A percentile compares a stretch with the other conserved stretches of the same genome.
Conservation (phyloP, 2,329 filamentous ascomycete genomes). For the Fusarium tjaetaba region DNA sequence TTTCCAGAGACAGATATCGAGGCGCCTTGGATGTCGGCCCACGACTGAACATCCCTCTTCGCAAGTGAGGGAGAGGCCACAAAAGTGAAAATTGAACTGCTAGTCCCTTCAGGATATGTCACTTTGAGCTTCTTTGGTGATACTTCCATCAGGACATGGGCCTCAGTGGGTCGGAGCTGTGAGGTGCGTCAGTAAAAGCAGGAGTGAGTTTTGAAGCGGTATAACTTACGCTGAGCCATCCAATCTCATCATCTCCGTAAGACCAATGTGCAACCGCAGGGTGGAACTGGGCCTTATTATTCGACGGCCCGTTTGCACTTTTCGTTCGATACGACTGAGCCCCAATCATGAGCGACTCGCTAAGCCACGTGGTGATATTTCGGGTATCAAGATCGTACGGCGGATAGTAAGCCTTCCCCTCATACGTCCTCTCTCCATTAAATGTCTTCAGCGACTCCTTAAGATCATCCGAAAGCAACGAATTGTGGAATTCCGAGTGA, state of each 20-base stretch:
- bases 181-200: neutral
- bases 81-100: slow-evolving; percentile 13
- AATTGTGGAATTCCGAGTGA: slow-evolving; percentile 59
- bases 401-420: slow-evolving; percentile 11
- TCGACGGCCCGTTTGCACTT: neutral
- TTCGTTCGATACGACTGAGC: slow-evolving; percentile 53
- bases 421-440: slow-evolving; percentile 8
- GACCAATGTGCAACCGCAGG: slow-evolving; percentile 16
- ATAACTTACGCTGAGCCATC: slow-evolving; percentile 18
- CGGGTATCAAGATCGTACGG: slow-evolving; percentile 55
- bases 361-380: slow-evolving; percentile 68
- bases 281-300: slow-evolving; percentile 15
- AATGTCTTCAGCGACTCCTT: slow-evolving; percentile 31
- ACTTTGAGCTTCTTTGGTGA: slow-evolving; percentile 4
- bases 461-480: slow-evolving; percentile 54
- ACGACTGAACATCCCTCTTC: slow-evolving; percentile 13
- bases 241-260: slow-evolving; percentile 1
- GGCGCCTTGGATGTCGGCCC: slow-evolving; percentile 2
- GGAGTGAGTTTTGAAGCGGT: accelerated
- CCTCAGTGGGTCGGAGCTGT: slow-evolving; percentile 8
- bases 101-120: neutral
- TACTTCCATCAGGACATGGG: slow-evolving; percentile 10
- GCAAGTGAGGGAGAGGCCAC: slow-evolving; percentile 6
- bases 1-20: slow-evolving; percentile 10
- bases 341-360: slow-evolving; percentile 64